Percentiles rank a stretch among this genome's conserved stretches.
phyloP scores from a whole-genome alignment of 2,329 filamentous ascomycete species.

The Ophiocordyceps camponoti-saundersi region DNA sequence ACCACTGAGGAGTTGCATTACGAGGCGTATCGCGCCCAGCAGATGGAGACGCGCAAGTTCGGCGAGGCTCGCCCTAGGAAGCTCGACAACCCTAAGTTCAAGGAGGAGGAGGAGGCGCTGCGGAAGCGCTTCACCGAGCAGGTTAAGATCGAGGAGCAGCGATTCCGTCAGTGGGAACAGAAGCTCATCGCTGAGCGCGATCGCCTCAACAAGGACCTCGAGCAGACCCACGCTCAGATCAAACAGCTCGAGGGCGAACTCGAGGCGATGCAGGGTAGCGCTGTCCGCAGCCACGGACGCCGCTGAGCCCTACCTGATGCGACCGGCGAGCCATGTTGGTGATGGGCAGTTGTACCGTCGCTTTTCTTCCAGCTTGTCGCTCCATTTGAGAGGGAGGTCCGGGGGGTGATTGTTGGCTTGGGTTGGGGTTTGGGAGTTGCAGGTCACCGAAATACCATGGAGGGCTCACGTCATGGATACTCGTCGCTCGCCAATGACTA shows the following conservation, averaged over 20 bases:
- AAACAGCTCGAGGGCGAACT: slow-evolving; percentile 85
- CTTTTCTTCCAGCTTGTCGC: slow-evolving; percentile 10
- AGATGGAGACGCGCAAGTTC: slow-evolving; percentile 99
- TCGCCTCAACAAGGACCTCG: slow-evolving; percentile 98
- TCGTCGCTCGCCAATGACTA: slow-evolving; percentile 7
- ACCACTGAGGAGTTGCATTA: slow-evolving; percentile 99
- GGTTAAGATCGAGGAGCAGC: slow-evolving; percentile 99
- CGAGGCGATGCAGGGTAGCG: slow-evolving; percentile 79
- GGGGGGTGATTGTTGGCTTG: too few species aligned
- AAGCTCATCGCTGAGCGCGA: slow-evolving; percentile 98
- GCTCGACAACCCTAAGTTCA: slow-evolving; percentile 99
- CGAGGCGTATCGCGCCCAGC: slow-evolving; percentile 95
- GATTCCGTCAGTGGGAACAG: slow-evolving; percentile 99
- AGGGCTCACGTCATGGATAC: slow-evolving; percentile 13
- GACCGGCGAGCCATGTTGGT: slow-evolving; percentile 9
- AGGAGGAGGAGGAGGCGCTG: slow-evolving; percentile 97
- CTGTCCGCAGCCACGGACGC: slow-evolving; percentile 81
- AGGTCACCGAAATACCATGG: slow-evolving; percentile 14
- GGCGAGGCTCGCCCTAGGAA: slow-evolving; percentile 94
- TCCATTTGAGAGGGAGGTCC: slow-evolving; percentile 11
- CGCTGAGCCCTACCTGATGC: slow-evolving; percentile 39
- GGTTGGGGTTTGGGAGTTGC: slow-evolving; percentile 11
- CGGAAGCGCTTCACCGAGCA: slow-evolving; percentile 99
- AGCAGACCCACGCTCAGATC: slow-evolving; percentile 90
- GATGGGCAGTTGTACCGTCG: slow-evolving; percentile 11